Base-by-base conservation (phyloP, 176 grass and related monocot genomes). In the Triticum dicoccoides region DNA sequence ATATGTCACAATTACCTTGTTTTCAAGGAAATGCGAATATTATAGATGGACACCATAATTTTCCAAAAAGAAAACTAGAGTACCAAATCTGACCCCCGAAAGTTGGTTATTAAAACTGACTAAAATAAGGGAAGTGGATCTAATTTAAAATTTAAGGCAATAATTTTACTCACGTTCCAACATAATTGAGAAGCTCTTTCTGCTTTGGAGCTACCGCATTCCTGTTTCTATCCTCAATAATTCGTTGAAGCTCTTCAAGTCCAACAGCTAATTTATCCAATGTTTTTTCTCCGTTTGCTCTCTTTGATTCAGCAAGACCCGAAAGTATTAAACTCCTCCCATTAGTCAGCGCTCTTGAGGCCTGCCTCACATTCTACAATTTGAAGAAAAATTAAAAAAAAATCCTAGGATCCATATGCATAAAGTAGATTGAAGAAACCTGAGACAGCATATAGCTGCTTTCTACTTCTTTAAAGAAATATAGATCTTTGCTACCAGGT, bases 181-280 rank as follows among this genome's bases (percentile, higher is more conserved):
- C 92, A 89, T 94, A 99, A 63, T 99, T 87, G 25, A 99, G 85
- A 89, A 99, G 97, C 81, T 99, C 94, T 81, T 96, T 96, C 84
- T 99, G 97, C 88, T 99, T 99, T 83, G 94, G 92, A 73, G 87
- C 87, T 80, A 99, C 94, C 33, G 90, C 93, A 70, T 96, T 94
- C 79, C 97, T 92, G 81, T 96, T 92, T 86, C 80, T 92, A 77
- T 96, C 88, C 66, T 99, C 87, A 5, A 99, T 87, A 87, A 96
- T 91, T 38, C 87, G 84, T 78, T 91, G 87, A 88, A 99, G 92
- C 61, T 99, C 97, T 54, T 96, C 84, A 81, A 99, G 83, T 69
- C 92, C 97, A 88, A 90, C 77, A 76, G 86, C 85, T 61, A 99
- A 77, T 81, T 99, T 99, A 82, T 94, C 82, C 84, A 99, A 74